Evolutionary conservation across 1,284 basidiomycete species (phyloP).

Genomic region (Quambalaria eucalypti): DNA sequence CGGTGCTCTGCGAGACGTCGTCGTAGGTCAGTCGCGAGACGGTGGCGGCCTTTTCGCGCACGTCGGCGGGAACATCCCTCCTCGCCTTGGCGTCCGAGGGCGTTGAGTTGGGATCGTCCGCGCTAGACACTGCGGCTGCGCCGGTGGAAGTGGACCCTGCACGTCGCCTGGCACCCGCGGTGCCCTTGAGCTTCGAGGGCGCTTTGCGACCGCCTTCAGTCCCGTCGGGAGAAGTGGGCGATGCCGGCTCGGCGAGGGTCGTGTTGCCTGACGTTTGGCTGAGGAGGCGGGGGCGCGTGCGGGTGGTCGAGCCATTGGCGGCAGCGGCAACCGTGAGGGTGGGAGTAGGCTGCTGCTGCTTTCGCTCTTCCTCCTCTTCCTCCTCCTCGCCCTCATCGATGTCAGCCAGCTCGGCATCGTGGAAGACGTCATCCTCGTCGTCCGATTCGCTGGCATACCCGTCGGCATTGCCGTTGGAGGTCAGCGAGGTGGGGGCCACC

Average conservation of each 20-base stretch:
- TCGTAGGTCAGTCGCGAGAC: slow-evolving; percentile 27
- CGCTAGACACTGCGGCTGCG: neutral
- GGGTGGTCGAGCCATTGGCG: slow-evolving; percentile 2
- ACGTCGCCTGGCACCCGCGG: slow-evolving; percentile 23
- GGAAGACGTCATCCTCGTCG: slow-evolving; percentile 21
- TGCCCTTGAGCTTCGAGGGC: slow-evolving; percentile 12
- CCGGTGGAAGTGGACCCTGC: slow-evolving; percentile 7
- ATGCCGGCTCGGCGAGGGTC: slow-evolving; percentile 4
- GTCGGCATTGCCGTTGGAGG: slow-evolving; percentile 1
- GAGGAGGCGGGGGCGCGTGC: neutral
- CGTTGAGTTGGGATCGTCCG: slow-evolving; percentile 4
- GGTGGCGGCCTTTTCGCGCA: slow-evolving; percentile 34
- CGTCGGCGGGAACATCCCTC: slow-evolving; percentile 15
- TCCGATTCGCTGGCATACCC: slow-evolving; percentile 15
- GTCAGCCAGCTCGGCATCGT: slow-evolving; percentile 33
- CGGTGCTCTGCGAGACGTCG: slow-evolving; percentile 25
- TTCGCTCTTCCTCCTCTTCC: neutral
- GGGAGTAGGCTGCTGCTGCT: slow-evolving; percentile 3
- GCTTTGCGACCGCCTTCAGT: slow-evolving; percentile 10
- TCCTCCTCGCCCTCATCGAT: slow-evolving; percentile 34
- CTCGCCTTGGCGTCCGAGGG: slow-evolving; percentile 21
- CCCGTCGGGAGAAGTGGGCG: slow-evolving; percentile 4
- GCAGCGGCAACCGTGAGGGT: neutral
- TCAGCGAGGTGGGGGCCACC: neutral
- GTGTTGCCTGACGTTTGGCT: no score